phyloP scores from a whole-genome alignment of 2,329 filamentous ascomycete genomes.

The Neurospora sp. region DNA sequence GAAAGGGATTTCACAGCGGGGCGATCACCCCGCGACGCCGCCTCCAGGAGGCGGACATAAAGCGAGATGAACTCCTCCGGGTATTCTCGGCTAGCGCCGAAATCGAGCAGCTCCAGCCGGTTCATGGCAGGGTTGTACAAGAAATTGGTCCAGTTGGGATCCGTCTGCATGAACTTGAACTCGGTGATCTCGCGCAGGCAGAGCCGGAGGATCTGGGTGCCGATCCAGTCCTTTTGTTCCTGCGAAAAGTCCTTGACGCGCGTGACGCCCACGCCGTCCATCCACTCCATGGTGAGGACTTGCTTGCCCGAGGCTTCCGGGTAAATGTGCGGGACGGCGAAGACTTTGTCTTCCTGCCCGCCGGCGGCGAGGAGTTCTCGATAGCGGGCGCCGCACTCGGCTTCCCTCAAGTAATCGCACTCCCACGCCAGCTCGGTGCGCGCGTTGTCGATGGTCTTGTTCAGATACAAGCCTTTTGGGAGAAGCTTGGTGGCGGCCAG shows the following conservation, averaged over 20 bases:
- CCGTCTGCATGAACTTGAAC: conserved; percentile 98
- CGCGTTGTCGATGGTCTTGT: conserved; percentile 96
- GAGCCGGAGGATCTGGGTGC: conserved; percentile 82
- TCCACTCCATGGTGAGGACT: conserved; percentile 87
- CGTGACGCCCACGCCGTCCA: conserved; percentile 79
- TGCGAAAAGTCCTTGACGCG: conserved; percentile 68
- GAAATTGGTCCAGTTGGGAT: conserved; percentile 99
- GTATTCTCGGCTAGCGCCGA: conserved; percentile 84
- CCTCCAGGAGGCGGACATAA: conserved; percentile 72
- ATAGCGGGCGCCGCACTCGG: conserved; percentile 69
- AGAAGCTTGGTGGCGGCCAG: conserved; percentile 84
- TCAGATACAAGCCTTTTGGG: conserved; percentile 83
- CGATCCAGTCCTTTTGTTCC: conserved; percentile 87
- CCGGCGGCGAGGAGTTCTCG: conserved; percentile 57
- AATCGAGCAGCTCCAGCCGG: conserved; percentile 85
- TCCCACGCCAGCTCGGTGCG: conserved; percentile 90
- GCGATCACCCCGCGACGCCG: conserved; percentile 64
- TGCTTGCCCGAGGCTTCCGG: conserved; percentile 72
- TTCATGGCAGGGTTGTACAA: conserved; percentile 59
- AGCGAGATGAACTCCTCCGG: conserved; percentile 67
- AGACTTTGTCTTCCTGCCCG: conserved; percentile 55
- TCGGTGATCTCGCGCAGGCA: conserved; percentile 89
- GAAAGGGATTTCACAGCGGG: conserved; percentile 56
- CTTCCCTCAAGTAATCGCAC: conserved; percentile 89
- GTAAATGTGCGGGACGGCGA: conserved; percentile 71